Evolutionary conservation across 2,329 filamentous ascomycete species (phyloP).

Genomic region (Ceratocystis variospora): DNA sequence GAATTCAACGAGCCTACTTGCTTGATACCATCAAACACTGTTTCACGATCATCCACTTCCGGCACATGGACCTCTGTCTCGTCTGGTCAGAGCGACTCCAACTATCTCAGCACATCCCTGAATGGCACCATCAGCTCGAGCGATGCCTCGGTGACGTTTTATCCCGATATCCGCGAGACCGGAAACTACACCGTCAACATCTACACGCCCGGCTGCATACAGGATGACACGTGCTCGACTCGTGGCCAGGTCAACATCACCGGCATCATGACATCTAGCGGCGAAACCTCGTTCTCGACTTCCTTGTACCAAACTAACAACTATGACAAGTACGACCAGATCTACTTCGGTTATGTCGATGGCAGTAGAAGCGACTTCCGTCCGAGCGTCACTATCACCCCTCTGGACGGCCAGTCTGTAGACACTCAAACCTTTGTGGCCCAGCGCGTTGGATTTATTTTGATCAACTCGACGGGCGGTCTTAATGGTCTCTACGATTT

Average conservation of each 20-base stretch:
- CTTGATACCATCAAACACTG: conserved; percentile 38
- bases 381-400: conserved; percentile 64
- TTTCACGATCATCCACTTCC: conserved; percentile 53
- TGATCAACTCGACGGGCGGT: conserved; percentile 60
- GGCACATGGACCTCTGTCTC: conserved; percentile 62
- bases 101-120: conserved; percentile 56
- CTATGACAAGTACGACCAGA: conserved; percentile 89
- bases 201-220: conserved; percentile 80
- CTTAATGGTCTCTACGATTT: conserved; percentile 88
- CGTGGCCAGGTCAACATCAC: conserved; percentile 76
- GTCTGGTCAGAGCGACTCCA: conserved; percentile 51
- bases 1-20: conserved; percentile 83
- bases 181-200: conserved; percentile 86
- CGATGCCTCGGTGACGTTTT: conserved; percentile 59
- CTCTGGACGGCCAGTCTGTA: conserved; percentile 48
- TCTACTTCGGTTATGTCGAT: conserved; percentile 78
- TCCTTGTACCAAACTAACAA: conserved; percentile 81
- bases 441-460: conserved; percentile 66
- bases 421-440: conserved; percentile 67
- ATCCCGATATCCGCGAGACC: conserved; percentile 71
- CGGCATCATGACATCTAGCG: conserved; percentile 47
- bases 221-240: conserved; percentile 60
- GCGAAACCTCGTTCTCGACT: conserved; percentile 37
- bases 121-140: conserved; percentile 38
- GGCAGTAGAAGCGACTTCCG: conserved; percentile 58